Evolutionary conservation across 192 early-diverging fungal species (phyloP).

Genomic region (Podila epicladia): DNA sequence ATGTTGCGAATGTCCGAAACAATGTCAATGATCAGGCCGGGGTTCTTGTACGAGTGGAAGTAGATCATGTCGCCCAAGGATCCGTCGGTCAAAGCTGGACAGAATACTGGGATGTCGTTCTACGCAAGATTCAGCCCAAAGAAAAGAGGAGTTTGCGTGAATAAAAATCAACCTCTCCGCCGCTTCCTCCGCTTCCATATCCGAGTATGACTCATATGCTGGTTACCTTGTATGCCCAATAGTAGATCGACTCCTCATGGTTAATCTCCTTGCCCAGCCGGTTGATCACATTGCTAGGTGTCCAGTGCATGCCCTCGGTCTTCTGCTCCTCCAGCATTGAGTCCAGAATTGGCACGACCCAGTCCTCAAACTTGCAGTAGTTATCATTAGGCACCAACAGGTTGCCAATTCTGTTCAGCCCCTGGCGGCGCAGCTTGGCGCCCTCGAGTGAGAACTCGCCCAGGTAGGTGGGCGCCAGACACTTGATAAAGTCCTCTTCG

Average conservation of each 20-base stretch:
- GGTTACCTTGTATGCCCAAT: constrained; percentile 91
- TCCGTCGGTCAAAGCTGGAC: constrained; percentile 97
- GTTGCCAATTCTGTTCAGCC: constrained; percentile 97
- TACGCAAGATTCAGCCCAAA: constrained; percentile 24
- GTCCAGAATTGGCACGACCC: constrained; percentile 96
- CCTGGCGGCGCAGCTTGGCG: constrained; percentile 82
- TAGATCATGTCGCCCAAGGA: constrained; percentile 99
- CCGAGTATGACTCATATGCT: no score
- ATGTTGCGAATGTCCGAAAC: constrained; percentile 90
- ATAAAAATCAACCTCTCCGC: neutral
- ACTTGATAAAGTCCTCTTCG: constrained; percentile 99
- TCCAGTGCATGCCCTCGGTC: constrained; percentile 76
- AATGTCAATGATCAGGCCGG: constrained; percentile 94
- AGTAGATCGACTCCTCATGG: constrained; percentile 91
- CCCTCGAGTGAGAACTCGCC: constrained; percentile 85
- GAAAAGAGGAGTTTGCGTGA: neutral
- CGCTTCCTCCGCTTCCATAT: neutral
- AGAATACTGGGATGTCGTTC: constrained; percentile 98
- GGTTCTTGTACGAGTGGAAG: constrained; percentile 96
- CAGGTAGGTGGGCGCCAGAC: constrained; percentile 88
- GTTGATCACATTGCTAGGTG: constrained; percentile 91
- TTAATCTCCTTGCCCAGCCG: constrained; percentile 91
- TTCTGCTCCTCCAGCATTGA: constrained; percentile 93
- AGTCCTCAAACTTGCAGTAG: constrained; percentile 99
- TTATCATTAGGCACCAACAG: constrained; percentile 98